Percentiles rank a stretch among this genome's conserved stretches.
Conservation (phyloP, 805 yeast genomes). For the Myxozyma kluyveri region DNA sequence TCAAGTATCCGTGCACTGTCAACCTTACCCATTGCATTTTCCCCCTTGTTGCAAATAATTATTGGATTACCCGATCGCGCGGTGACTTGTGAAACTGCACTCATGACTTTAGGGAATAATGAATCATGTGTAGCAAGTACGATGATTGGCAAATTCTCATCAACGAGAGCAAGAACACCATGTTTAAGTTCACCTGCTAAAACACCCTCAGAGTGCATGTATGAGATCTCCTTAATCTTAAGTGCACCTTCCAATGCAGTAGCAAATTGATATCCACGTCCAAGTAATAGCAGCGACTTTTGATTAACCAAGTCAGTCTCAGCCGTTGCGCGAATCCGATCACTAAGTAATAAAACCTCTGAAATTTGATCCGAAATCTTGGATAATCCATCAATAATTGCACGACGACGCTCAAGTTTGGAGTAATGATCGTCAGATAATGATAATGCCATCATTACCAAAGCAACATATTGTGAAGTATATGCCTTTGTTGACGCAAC, state of each 20-base stretch:
- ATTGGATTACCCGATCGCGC: conserved; percentile 98
- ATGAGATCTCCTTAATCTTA: conserved; percentile 95
- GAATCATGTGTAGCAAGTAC: conserved; percentile 97
- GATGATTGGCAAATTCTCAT: conserved; percentile 87
- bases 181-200: conserved; percentile 98
- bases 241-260: conserved; percentile 98
- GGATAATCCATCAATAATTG: conserved; percentile 81
- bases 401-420: conserved; percentile 68
- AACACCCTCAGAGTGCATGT: conserved; percentile 99
- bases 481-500: conserved; percentile 99
- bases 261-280: conserved; percentile 97
- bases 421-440: conserved; percentile 88
- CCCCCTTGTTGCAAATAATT: conserved; percentile 83
- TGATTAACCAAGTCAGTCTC: conserved; percentile 68
- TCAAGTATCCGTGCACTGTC: conserved; percentile 54
- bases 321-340: conserved; percentile 72
- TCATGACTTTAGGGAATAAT: conserved; percentile 90
- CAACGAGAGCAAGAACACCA: conserved; percentile 96
- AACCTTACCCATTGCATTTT: conserved; percentile 43
- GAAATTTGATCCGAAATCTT: conserved; percentile 82
- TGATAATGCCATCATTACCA: conserved; percentile 95
- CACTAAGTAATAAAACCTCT: conserved; percentile 69
- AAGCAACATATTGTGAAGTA: conserved; percentile 95
- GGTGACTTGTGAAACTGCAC: conserved; percentile 92
- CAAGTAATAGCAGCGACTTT: conserved; percentile 83